Evolutionary conservation across 2,329 filamentous ascomycete species (phyloP), one percentile per base, ranked within the genome.

Genomic region (Raffaelea ambrosiae): DNA sequence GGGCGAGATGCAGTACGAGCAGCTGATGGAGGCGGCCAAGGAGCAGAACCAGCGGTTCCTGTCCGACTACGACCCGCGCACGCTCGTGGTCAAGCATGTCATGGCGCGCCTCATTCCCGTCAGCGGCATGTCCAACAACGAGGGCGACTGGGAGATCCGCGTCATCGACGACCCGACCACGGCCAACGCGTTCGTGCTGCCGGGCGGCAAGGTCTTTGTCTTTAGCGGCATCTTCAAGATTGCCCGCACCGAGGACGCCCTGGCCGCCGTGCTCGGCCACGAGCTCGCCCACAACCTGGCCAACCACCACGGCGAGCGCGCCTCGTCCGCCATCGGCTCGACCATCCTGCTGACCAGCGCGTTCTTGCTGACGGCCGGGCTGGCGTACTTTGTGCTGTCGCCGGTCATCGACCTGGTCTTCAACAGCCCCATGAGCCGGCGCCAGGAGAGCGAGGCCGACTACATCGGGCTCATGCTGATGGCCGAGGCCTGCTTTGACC

Each of bases 391-490:
- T 26, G 60, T 65, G 26, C 57, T 70, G 35, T 67, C 72, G 2
- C 65, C 74, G 59, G 47, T 83, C 20, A 65, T 85, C 23, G 74
- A 86, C 44, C 61, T 86, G 16, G 73, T 83, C n/a, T 79, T 88
- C 59, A 72, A 71, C 43, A 69, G 77, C 51, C 86, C 86, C 1
- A 86, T 85, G 61, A 79, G 77, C 42, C 71, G 86, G 43, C 76
- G 74, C 59, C 85, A 89, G 66, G 86, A 86, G 70, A 79, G 73
- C 43, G 86, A 91, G 66, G 86, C 86, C 0, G 86, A 91, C 59
- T 87, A 86, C 57, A 88, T 90, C 43, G 86, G 86, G 0, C 64
- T 90, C 31, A 79, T 90, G 74, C 85, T 90, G 74, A 90, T 90
- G 84, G 79, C 85, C 0, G 79, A 87, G 65, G 83, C 82, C 22